phyloP scores from a whole-genome alignment of 2,329 filamentous ascomycete species.

The Monosporascus ibericus region DNA sequence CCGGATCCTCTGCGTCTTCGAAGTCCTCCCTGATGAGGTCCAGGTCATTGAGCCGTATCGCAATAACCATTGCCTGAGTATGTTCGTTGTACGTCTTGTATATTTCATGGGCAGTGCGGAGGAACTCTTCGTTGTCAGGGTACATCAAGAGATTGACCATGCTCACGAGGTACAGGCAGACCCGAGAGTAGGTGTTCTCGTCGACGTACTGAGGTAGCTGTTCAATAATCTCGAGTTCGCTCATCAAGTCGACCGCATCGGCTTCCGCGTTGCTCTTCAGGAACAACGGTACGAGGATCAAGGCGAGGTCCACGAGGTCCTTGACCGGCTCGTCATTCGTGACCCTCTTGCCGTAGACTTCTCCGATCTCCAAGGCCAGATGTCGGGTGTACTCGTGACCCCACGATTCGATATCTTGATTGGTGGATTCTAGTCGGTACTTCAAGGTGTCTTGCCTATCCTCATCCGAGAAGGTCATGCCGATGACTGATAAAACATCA shows the following conservation, averaged over 20 bases:
- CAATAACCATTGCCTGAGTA: constrained; percentile 87
- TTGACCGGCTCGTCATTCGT: constrained; percentile 77
- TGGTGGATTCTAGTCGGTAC: constrained; percentile 83
- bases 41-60: constrained; percentile 85
- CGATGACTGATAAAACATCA: constrained; percentile 93
- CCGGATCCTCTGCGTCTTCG: constrained; percentile 69
- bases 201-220: constrained; percentile 84
- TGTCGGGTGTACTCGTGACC: constrained; percentile 98
- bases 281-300: constrained; percentile 86
- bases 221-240: constrained; percentile 95
- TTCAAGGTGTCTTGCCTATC: constrained; percentile 94
- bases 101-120: constrained; percentile 86
- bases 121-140: constrained; percentile 93
- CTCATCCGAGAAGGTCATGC: constrained; percentile 98
- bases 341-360: constrained; percentile 85
- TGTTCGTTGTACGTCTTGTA: constrained; percentile 91
- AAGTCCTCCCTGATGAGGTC: constrained; percentile 80
- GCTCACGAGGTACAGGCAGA: constrained; percentile 97
- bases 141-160: constrained; percentile 98
- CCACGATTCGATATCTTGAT: constrained; percentile 92
- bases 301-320: constrained; percentile 78
- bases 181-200: constrained; percentile 85
- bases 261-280: constrained; percentile 96
- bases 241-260: constrained; percentile 94
- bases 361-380: constrained; percentile 88